Conservation (phyloP, 176 grass and related monocot species). For the Cymbopogon citratus region DNA sequence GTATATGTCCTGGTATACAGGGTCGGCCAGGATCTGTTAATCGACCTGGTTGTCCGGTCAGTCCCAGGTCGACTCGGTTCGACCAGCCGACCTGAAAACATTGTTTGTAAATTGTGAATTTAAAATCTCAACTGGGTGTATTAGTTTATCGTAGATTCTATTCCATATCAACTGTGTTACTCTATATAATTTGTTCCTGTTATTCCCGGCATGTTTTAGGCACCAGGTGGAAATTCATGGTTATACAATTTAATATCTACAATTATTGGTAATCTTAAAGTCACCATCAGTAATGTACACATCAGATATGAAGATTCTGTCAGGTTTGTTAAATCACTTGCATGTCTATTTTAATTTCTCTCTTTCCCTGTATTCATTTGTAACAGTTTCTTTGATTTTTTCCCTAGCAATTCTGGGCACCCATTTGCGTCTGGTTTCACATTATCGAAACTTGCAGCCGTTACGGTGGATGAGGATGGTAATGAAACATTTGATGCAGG, state of each 20-base stretch:
- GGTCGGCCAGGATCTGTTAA: no score
- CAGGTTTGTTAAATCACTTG: slow-evolving; percentile 46
- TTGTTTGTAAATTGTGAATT: background rate
- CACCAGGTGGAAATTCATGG: slow-evolving; percentile 76
- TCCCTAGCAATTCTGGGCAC: slow-evolving; percentile 77
- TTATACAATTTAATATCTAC: slow-evolving; percentile 82
- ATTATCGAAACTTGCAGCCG: slow-evolving; percentile 90
- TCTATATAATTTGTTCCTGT: background rate
- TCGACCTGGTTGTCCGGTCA: no score
- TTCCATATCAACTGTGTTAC: background rate
- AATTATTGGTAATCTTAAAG: slow-evolving; percentile 97
- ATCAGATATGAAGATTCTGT: slow-evolving; percentile 97
- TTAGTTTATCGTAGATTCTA: background rate
- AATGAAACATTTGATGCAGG: slow-evolving; percentile 98
- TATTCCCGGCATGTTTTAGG: slow-evolving; percentile 36
- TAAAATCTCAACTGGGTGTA: background rate
- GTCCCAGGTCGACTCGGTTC: no score
- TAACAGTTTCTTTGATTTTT: slow-evolving; percentile 14
- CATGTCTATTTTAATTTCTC: slow-evolving; percentile 16
- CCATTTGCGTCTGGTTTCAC: slow-evolving; percentile 86
- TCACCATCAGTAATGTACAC: slow-evolving; percentile 95
- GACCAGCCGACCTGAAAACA: no score
- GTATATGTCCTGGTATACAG: no score
- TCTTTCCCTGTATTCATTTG: slow-evolving; percentile 8
- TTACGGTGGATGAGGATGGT: slow-evolving; percentile 86